Percentiles rank a stretch among this genome's conserved stretches.
phyloP scores from a whole-genome alignment of 2,329 filamentous ascomycete species.

The Phialemoniopsis sp. region DNA sequence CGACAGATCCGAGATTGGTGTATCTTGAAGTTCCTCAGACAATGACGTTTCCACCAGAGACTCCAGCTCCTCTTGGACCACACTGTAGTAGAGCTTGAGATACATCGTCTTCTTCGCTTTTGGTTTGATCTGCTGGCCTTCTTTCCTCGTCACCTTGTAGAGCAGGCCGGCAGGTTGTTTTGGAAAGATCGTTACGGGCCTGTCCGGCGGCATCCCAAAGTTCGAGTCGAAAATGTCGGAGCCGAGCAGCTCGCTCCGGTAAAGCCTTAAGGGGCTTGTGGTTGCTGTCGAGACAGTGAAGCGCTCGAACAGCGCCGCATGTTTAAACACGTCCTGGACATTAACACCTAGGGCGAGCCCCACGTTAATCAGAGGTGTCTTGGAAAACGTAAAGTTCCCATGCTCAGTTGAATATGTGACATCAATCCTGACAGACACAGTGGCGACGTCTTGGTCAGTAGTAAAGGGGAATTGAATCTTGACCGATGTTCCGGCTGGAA shows the following conservation, averaged over 20 bases:
- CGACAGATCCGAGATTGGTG: conserved; percentile 38
- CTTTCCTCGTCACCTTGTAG: conserved; percentile 69
- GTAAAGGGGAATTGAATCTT: conserved; percentile 75
- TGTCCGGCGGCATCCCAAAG: conserved; percentile 50
- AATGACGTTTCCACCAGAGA: conserved; percentile 41
- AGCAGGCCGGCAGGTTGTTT: conserved; percentile 77
- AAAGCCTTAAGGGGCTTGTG: conserved; percentile 68
- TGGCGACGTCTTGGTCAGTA: conserved; percentile 69
- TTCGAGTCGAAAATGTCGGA: conserved; percentile 66
- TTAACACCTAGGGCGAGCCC: conserved; percentile 87
- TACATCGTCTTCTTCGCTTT: conserved; percentile 48
- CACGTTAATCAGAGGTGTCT: conserved; percentile 61
- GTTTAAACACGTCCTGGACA: conserved; percentile 93
- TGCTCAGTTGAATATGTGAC: conserved; percentile 66
- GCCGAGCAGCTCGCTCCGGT: conserved; percentile 64
- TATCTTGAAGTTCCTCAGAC: conserved; percentile 25
- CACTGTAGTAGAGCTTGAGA: conserved; percentile 70
- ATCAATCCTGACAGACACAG: conserved; percentile 72
- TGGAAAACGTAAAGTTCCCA: conserved; percentile 61
- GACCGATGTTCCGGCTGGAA: conserved; percentile 41
- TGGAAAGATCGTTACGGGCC: conserved; percentile 64
- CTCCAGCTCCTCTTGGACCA: conserved; percentile 71
- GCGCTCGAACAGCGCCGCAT: conserved; percentile 73
- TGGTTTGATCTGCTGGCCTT: conserved; percentile 18
- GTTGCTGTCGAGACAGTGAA: conserved; percentile 87